Base-by-base conservation (phyloP, 164 flowering plant genomes). In the Annona cherimola region DNA sequence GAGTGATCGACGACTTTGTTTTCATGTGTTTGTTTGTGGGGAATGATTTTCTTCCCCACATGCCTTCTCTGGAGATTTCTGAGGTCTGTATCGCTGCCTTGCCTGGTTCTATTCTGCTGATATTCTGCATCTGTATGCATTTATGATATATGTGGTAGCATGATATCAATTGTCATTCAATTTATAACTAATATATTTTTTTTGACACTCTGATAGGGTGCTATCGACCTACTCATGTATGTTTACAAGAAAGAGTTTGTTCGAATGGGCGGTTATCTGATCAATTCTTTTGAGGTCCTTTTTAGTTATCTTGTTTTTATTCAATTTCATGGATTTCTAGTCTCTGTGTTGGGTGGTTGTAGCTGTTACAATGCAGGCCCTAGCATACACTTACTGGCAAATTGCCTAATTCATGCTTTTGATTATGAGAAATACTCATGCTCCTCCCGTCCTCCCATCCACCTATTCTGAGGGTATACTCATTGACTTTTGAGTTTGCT, bases 11-110 rank as follows among this genome's bases (percentile, higher is more conserved):
- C 79, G 92, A 88, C 73, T 88, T 88, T 79, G 79, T 86, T 20
- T 85, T 88, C 75, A 81, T 88, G 75, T 86, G 90, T 67, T 63
- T 86, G 60, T 86, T 88, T 71, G 83, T 81, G 43, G 92, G 92
- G 66, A 88, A 88, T 79, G 92, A 88, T 69, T 88, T 86, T 73
- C 75, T 88, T 26, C 92, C 92, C 12, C 86, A 85, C 35, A 61
- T 88, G 73, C 92, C 92, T 40, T 73, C 87, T 3, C 61, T 88
- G 74, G 84, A 81, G 35, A 84, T 86, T 42, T 61, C 73, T 46
- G 86, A 88, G 88, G 92, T 83, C 57, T 9, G 78, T 26, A 44
- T 4, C 12, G 6, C 20, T 60, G 11, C 12, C 16, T 5, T 4
- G 16, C 39, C 50, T 63, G 61, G 14, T 63, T 14, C 26, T 3